These are phyloP conservation scores for Beta corolliflora DNA, from an alignment of 179 eudicot species.

Conservation along the genomic window DNA sequence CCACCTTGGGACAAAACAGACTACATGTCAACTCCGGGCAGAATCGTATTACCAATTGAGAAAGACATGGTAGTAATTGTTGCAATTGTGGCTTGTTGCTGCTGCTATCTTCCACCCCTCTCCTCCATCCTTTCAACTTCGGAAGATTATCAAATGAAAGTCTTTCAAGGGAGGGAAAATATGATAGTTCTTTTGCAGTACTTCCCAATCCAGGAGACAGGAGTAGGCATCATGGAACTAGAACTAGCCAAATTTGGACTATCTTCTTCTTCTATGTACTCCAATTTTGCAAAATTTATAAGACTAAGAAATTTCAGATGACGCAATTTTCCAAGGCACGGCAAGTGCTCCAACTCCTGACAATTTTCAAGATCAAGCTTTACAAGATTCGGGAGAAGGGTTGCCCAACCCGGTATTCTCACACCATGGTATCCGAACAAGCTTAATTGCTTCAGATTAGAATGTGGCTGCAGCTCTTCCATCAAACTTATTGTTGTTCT, in stretches of 20 bases:
- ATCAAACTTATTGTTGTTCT: neutral
- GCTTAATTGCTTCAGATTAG: neutral
- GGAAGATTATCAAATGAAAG: neutral
- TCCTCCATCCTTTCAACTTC: conserved; percentile 22
- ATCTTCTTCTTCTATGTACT: conserved; percentile 11
- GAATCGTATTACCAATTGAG: neutral
- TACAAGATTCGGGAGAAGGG: neutral
- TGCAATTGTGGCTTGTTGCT: neutral
- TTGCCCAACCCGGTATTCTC: neutral
- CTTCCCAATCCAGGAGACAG: neutral
- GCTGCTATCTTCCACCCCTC: neutral
- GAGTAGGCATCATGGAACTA: too few relatives aligned
- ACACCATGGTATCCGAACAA: neutral
- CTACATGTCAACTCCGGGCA: conserved; percentile 15
- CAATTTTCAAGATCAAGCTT: neutral
- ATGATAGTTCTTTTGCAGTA: neutral
- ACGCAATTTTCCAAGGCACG: neutral
- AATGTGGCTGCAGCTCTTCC: conserved; percentile 1
- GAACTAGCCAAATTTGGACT: too few relatives aligned
- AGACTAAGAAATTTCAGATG: neutral
- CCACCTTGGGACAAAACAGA: conserved; percentile 18
- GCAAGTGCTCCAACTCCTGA: neutral
- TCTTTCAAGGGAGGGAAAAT: conserved; percentile 24
- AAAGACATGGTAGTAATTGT: neutral
- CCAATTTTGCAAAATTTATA: neutral